phyloP scores from a whole-genome alignment of 2,329 filamentous ascomycete genomes.

The Tricladium varicosporioides region DNA sequence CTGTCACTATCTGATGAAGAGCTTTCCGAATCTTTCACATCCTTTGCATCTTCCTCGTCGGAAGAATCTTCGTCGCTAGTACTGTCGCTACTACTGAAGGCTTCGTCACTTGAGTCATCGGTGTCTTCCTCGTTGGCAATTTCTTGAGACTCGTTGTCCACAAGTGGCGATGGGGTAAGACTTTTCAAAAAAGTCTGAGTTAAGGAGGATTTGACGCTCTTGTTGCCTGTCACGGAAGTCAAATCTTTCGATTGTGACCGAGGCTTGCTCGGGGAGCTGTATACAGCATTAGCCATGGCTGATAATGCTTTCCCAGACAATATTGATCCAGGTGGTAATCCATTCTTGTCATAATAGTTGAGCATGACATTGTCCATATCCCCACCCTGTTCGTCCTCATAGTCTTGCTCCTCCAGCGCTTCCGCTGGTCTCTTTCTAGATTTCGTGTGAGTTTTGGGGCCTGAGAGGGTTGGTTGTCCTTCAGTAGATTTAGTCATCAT shows the following conservation, averaged over 20 bases:
- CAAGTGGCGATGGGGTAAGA: slow-evolving; percentile 26
- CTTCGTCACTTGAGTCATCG: slow-evolving; percentile 10
- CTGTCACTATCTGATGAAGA: slow-evolving; percentile 15
- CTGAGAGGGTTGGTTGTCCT: slow-evolving; percentile 2
- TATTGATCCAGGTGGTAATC: slow-evolving; percentile 33
- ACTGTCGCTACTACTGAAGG: slow-evolving; percentile 5
- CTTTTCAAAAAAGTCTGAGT: slow-evolving; percentile 14
- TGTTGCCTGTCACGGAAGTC: slow-evolving; percentile 22
- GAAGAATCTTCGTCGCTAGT: slow-evolving; percentile 14
- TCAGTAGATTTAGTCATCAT: slow-evolving; percentile 21
- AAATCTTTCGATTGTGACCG: slow-evolving; percentile 16
- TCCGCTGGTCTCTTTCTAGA: slow-evolving; percentile 12
- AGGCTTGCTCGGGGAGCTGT: slow-evolving; percentile 15
- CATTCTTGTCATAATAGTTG: slow-evolving; percentile 32
- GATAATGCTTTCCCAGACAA: slow-evolving; percentile 29
- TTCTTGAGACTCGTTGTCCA: slow-evolving; percentile 29
- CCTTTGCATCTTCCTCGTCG: slow-evolving; percentile 21
- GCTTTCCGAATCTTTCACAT: slow-evolving; percentile 9
- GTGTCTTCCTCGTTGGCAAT: slow-evolving; percentile 18
- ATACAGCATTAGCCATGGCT: slow-evolving; percentile 27
- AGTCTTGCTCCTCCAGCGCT: slow-evolving; percentile 18
- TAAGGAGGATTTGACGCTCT: slow-evolving; percentile 25
- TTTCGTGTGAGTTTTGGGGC: slow-evolving; percentile 13
- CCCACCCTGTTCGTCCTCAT: slow-evolving; percentile 28
- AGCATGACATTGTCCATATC: slow-evolving; percentile 31